A percentile compares a stretch with the other conserved stretches of the same genome.
Conservation (phyloP, 495 filamentous ascomycete genomes). For the Daldinia childiae region DNA sequence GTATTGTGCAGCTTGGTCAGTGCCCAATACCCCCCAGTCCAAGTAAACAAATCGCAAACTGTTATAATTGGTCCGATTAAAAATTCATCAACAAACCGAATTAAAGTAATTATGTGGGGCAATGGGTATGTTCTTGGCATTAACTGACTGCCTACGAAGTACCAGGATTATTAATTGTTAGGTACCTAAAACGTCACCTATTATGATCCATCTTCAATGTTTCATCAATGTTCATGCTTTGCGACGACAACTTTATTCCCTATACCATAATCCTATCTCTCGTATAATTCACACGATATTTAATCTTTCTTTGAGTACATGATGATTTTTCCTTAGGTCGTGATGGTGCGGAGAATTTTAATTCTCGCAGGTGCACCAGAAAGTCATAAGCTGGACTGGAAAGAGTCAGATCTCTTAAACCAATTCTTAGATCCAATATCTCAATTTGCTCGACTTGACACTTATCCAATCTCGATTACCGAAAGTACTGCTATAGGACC, state of each 20-base stretch:
- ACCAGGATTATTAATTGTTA: not conserved
- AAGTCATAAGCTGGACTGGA: constrained; percentile 63
- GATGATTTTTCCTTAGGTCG: constrained; percentile 21
- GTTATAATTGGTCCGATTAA: constrained; percentile 22
- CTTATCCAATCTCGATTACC: constrained; percentile 1
- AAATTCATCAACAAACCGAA: constrained; percentile 31
- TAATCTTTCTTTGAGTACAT: not conserved
- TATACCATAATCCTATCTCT: not conserved
- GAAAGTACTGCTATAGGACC: constrained; percentile 36
- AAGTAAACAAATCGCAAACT: constrained; percentile 40
- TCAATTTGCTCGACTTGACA: constrained; percentile 53
- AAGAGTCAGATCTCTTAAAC: constrained; percentile 59
- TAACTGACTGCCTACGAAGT: not conserved
- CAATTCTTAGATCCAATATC: constrained; percentile 56
- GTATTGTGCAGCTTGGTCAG: constrained; percentile 12
- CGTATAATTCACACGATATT: constrained; percentile 3
- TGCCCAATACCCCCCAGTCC: constrained; percentile 26
- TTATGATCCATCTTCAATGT: not conserved
- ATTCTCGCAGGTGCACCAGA: constrained; percentile 73
- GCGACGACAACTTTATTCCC: not conserved
- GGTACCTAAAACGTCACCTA: not conserved
- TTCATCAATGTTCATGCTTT: not conserved
- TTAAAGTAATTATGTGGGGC: constrained; percentile 20
- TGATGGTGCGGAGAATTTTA: constrained; percentile 61
- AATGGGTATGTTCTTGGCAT: not conserved